phyloP scores from a whole-genome alignment of 257 asterid species.

The Oldenlandia corymbosa region DNA sequence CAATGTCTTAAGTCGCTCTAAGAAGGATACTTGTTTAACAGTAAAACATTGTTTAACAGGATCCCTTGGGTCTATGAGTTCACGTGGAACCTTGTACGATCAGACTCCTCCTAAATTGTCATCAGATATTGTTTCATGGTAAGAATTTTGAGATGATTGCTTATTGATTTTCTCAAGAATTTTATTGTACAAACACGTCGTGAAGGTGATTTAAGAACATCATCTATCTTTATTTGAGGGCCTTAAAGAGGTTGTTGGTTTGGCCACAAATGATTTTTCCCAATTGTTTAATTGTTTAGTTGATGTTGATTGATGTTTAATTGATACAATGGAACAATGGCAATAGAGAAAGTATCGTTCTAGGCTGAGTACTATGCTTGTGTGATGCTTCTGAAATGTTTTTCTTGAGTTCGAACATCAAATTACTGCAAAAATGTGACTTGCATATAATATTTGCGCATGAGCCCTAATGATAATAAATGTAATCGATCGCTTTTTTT shows the following conservation, averaged over 20 bases:
- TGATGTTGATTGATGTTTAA: no score
- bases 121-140: constrained; percentile 62
- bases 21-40: constrained; percentile 12
- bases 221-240: not conserved
- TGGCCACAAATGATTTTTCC: not conserved
- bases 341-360: not conserved
- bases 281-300: no score
- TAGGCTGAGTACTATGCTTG: not conserved
- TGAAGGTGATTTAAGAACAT: not conserved
- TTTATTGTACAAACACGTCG: not conserved
- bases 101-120: constrained; percentile 29
- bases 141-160: constrained; percentile 21
- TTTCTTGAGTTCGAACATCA: not conserved
- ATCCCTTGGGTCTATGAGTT: constrained; percentile 74
- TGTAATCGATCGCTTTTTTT: not conserved
- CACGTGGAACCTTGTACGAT: constrained; percentile 68
- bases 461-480: not conserved
- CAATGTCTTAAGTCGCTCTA: constrained; percentile 10
- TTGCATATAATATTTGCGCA: not conserved
- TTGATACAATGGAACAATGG: not conserved
- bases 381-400: not conserved
- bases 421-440: not conserved
- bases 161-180: constrained; percentile 3
- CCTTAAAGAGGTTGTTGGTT: constrained; percentile 1
- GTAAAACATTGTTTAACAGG: constrained; percentile 45